Evolutionary conservation across 2,329 filamentous ascomycete genomes (phyloP), one percentile per base, ranked within the genome.

Genomic region (Thielaviopsis musarum): DNA sequence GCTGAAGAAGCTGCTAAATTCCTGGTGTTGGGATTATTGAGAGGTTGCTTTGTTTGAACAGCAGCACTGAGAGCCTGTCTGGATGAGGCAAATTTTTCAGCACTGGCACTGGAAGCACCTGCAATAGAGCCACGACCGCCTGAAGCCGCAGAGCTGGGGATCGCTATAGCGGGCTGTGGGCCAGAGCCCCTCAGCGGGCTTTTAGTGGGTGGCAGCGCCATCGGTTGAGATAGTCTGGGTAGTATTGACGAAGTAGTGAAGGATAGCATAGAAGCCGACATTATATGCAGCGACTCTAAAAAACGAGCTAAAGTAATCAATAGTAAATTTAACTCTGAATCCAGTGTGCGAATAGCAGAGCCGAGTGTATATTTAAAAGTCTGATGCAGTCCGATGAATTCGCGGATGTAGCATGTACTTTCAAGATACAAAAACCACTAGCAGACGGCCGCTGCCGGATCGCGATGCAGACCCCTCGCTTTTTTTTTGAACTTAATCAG

Each of bases 81-180:
- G 6, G 38, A 7, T 59, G 60, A 59, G 57, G 60, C 60, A 61
- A 61, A 61, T 54, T 61, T 61, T 61, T 61, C 57, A 21, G 30
- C 21, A 51, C 21, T n/a, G n/a, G 45, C 53, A 10, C 48, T 26
- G 17, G 45, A 54, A 52, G 34, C 41, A 22, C 41, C 60, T 61
- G 54, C 51, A 57, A 51, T 7, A 15, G 57, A 56, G 45, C 24
- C 17, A 4, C 12, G 26, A 54, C 48, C 53, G 30, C 57, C 57
- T 59, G 57, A 53, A 58, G 53, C 28, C 9, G 34, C 26, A 51
- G 30, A 26, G 34, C 48, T 49, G 38, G 60, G 10, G 24, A 59
- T 59, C 21, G 45, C 52, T 56, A 61, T 48, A 56, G 60, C 28
- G 5, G 60, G 19, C 9, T 59, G 60, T 41, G 60, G 54, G 26